These are phyloP conservation scores for Micractinium sp. DNA, from an alignment of 139 green algal genomes.

Conservation along the genomic window DNA sequence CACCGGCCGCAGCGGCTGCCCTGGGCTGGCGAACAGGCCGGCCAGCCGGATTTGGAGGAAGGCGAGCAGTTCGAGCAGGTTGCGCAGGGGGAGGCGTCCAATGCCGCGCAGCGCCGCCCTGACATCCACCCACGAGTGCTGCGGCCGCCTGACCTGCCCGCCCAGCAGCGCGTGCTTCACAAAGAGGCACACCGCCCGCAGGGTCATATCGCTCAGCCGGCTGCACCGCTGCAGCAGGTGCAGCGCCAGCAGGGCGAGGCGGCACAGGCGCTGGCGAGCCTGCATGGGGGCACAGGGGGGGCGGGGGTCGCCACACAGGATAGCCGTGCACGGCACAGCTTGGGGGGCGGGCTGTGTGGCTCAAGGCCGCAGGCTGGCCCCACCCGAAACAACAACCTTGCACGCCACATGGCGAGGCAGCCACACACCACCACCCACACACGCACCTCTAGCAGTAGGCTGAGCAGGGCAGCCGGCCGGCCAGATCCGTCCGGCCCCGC, in stretches of 20 bases:
- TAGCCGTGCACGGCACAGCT: neutral
- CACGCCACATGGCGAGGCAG: no score
- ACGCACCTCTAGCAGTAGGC: no score
- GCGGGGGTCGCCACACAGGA: no score
- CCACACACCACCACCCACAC: no score
- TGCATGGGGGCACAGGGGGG: neutral
- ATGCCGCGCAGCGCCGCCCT: neutral
- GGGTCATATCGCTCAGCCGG: neutral
- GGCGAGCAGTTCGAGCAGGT: neutral
- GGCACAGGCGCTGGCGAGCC: neutral
- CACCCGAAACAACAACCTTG: no score
- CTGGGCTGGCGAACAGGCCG: neutral
- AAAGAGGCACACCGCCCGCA: neutral
- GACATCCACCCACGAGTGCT: neutral
- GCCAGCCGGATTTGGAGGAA: neutral
- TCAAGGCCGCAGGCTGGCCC: no score
- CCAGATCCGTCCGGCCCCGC: no score
- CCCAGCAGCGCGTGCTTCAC: neutral
- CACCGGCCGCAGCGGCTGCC: neutral
- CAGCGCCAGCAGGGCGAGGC: neutral
- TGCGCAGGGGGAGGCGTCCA: neutral
- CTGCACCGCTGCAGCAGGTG: neutral
- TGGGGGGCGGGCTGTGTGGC: no score
- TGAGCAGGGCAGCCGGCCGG: no score
- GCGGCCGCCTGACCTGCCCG: neutral